Evolutionary conservation across 192 early-diverging fungal genomes (phyloP), one percentile per base, ranked within the genome.

Genomic region (Linnemannia elongata): DNA sequence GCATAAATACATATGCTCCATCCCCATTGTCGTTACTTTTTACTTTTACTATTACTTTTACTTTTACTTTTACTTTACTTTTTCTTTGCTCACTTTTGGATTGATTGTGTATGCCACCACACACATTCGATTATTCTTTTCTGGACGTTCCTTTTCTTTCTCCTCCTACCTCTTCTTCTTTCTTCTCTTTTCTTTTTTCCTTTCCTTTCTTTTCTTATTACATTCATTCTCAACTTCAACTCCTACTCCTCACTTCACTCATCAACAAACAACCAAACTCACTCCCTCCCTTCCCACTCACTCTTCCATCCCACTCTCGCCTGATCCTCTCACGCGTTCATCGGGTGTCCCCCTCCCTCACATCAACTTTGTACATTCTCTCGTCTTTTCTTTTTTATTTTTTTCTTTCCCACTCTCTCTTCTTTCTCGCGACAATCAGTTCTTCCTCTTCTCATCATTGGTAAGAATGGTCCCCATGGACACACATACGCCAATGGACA

Each of bases 11-110:
- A 22, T 18, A 2, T 15, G 13, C 20, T 18, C 49, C 20, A 52
- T 52, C 49, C 49, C 49, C 38, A 38, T 38, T 38, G 1, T 38
- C 38, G 1, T 38, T 38, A 39, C 38, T 39, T 39, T 39, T 1
- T 68, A 41, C 33, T 39, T n/a, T 70, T 68, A 49, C 60, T 80
- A n/a, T 44, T 74, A 27, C 68, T 55, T 74, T 57, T 68, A n/a
- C 33, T 38, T 39, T 39, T n/a, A n/a, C n/a, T n/a, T n/a, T 70
- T 68, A 49, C 60, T 80, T 44, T 74, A 27, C 68, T 55, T 74
- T 57, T 68, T 41, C 33, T 38, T 39, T 39, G 49, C 49, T 52
- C 49, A 52, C 49, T 41, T 66, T 69, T 79, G 39, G 0, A 35
- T 36, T 78, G n/a, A n/a, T n/a, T n/a, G n/a, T n/a, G 42, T 49